phyloP scores from a whole-genome alignment of 257 asterid species.

The Solanum verrucosum region DNA sequence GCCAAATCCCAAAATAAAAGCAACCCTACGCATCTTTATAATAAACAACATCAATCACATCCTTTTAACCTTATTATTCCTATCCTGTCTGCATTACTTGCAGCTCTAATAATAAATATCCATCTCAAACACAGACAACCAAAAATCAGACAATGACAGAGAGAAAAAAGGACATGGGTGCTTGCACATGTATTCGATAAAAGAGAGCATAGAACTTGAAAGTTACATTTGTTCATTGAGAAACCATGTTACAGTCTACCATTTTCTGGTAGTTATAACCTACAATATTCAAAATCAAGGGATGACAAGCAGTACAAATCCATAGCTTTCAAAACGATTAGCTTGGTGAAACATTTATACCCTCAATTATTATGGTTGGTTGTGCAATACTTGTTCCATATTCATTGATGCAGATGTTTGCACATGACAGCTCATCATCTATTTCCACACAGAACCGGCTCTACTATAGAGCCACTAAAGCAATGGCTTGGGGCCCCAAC shows the following conservation, averaged over 20 bases:
- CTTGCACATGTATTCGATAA: neutral
- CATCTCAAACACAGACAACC: neutral
- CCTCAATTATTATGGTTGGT: neutral
- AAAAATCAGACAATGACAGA: too few species aligned
- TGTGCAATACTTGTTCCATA: too few species aligned
- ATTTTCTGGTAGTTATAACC: neutral
- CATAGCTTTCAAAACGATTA: neutral
- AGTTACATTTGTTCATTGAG: neutral
- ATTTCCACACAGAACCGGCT: too few species aligned
- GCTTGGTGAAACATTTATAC: neutral
- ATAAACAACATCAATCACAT: neutral
- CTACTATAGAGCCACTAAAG: too few species aligned
- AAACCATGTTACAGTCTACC: neutral
- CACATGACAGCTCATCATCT: too few species aligned
- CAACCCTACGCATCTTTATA: neutral
- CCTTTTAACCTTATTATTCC: neutral
- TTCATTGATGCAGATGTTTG: too few species aligned
- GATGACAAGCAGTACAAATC: neutral
- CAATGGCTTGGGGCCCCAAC: too few species aligned
- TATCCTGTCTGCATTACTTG: neutral
- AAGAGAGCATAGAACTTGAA: neutral
- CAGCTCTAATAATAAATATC: neutral
- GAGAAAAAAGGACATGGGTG: neutral
- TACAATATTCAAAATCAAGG: neutral
- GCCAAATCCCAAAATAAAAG: neutral